Base-by-base conservation (phyloP, 78 protist species). In the Cavenderia fasciculata region DNA sequence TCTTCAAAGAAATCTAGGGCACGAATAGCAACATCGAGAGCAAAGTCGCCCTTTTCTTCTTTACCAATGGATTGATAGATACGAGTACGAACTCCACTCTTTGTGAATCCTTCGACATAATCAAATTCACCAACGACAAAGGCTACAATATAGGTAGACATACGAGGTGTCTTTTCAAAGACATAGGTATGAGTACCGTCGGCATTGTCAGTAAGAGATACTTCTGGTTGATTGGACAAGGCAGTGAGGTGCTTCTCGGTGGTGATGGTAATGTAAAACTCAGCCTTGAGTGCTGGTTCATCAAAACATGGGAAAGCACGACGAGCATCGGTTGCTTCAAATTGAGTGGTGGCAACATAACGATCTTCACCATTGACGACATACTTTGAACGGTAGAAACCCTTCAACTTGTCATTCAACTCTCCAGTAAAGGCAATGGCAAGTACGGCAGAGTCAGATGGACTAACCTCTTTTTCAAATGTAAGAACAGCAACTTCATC, bases 111-210 rank as follows among this genome's bases (percentile, higher is more conserved):
- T 34, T 66, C 88, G 11, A 95, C 56, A 59, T 52, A 74, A 5
- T 94, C 95, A n/a, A 92, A 87, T 43, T 95, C 94, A 18, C 98
- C 97, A 34, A 96, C 72, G 6, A 66, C 77, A 36, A 93, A 71
- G 11, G 99, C 98, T 38, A 95, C 49, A 3, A 96, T 82, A 49
- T 98, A 98, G 52, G 98, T 96, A 12, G 97, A 90, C 97, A 97
- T 97, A 40, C 27, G 27, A 31, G 97, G 98, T 10, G 87, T 78
- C 0, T 90, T 70, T 23, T 25, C 75, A 38, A 70, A 69, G 2
- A 33, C 49, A 21, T 44, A 2, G 1, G 56, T 66, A 36, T 59
- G 34, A 29, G 46, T 34, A 2, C 52, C 43, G 49, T 59, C 74
- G 6, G 11, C 7, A 25, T 71, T 72, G 25, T 71, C 86, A 12